Conservation (phyloP, 495 filamentous ascomycete genomes). For the Aspergillus baeticus region DNA sequence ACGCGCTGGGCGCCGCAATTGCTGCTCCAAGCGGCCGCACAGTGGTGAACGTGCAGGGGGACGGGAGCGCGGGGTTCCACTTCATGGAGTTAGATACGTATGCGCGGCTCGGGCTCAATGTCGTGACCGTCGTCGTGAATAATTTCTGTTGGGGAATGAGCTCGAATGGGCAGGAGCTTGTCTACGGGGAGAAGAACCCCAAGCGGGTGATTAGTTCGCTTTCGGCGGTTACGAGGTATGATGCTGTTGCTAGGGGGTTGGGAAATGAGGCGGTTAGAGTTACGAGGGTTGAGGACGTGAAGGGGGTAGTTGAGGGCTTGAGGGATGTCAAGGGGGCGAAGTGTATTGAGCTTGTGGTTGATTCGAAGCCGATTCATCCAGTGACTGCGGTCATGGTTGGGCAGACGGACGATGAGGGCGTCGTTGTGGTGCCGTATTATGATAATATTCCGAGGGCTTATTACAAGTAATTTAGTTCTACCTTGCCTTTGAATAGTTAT, state of each 20-base stretch:
- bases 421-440: slow-evolving; percentile 29
- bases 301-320: slow-evolving; percentile 8
- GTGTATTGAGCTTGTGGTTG: slow-evolving; percentile 26
- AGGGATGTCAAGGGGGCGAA: slow-evolving; percentile 7
- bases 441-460: slow-evolving; percentile 26
- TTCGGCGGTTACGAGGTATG: slow-evolving; percentile 24
- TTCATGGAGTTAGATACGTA: slow-evolving; percentile 33
- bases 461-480: slow-evolving; percentile 15
- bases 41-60: slow-evolving; percentile 26
- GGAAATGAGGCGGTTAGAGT: slow-evolving; percentile 21
- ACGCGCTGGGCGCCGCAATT: slow-evolving; percentile 24
- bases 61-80: slow-evolving; percentile 29
- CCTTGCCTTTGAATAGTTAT: no score
- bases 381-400: slow-evolving; percentile 29
- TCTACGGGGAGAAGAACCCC: slow-evolving; percentile 19
- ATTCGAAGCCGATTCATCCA: slow-evolving; percentile 28
- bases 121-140: slow-evolving; percentile 30
- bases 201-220: slow-evolving; percentile 22
- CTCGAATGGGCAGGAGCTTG: slow-evolving; percentile 27
- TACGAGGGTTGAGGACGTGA: slow-evolving; percentile 10
- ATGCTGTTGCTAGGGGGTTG: slow-evolving; percentile 24
- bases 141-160: slow-evolving; percentile 33
- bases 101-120: slow-evolving; percentile 22
- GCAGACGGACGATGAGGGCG: slow-evolving; percentile 20
- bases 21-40: slow-evolving; percentile 22